Base-by-base conservation (phyloP, 2,329 filamentous ascomycete species). In the Colletotrichum orbiculare region DNA sequence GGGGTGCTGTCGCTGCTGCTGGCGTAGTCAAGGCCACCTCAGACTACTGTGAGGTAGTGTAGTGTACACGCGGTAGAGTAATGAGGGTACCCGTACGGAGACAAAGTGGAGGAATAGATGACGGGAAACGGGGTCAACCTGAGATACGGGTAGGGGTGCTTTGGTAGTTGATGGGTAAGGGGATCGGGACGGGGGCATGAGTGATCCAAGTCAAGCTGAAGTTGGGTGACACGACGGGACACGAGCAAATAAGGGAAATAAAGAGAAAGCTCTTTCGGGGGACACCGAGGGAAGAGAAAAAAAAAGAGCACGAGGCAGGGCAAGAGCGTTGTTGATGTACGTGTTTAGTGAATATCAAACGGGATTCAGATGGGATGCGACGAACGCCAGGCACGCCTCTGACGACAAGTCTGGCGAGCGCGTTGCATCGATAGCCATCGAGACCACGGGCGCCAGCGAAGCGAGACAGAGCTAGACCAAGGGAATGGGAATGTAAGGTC, bases 151-250 rank as follows among this genome's bases (percentile, higher is more conserved):
- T 49, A 57, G 54, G 54, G 54, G 48, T 57, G 43, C 35, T 8
- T 41, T 17, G 42, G 17, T 15, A 50, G 43, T 37, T 35, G 39
- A 49, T 35, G 45, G 52, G 59, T 11, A 43, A 33, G 34, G 45
- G 45, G 52, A 38, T 38, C 11, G 38, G 43, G 34, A 47, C 43
- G 12, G 25, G 41, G 42, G 49, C 37, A 43, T 46, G 43, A 11
- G 12, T 60, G 56, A 65, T 65, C 62, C 52, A 55, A 52, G 46
- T 52, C 53, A 41, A 57, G 52, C 52, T 48, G 42, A 39, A 47
- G 48, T 43, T 48, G 42, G 54, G 43, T 38, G 54, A 57, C 15
- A n/a, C 15, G 46, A 48, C 46, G 25, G 25, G 10, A 48, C 46
- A 12, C 17, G 46, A 48, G 25, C 43, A 46, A 11, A 17, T 5